Conservation (phyloP, 176 grass and related monocot species). For the Triticum monococcum region DNA sequence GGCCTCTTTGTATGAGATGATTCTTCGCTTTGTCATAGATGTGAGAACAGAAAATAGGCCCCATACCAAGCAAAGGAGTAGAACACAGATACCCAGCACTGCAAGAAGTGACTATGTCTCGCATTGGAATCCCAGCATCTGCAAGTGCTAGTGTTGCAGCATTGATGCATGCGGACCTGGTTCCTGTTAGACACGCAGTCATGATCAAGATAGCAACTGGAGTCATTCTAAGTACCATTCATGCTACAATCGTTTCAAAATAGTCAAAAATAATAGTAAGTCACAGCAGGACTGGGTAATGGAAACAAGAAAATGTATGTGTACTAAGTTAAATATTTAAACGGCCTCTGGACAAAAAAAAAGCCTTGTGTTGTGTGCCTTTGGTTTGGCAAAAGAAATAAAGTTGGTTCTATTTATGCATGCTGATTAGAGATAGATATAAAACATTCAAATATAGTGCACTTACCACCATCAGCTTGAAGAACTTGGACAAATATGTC, state of each 20-base stretch:
- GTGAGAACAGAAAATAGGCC: background rate
- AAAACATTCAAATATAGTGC: conserved; percentile 18
- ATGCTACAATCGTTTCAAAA: background rate
- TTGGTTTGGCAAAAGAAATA: background rate
- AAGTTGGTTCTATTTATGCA: background rate
- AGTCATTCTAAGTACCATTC: background rate
- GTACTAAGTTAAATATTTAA: conserved; percentile 4
- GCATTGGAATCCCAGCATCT: conserved; percentile 94
- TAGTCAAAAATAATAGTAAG: conserved; percentile 17
- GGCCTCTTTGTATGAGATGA: background rate
- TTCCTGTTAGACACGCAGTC: conserved; percentile 47
- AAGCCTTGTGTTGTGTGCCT: conserved; percentile 4
- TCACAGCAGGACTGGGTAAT: background rate
- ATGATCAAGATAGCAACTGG: conserved; percentile 19
- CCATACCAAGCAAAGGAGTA: conserved; percentile 81
- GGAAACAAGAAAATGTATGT: background rate
- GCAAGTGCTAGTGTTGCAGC: conserved; percentile 96
- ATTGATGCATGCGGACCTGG: conserved; percentile 97
- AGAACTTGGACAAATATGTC: conserved; percentile 99
- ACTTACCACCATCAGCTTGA: conserved; percentile 93
- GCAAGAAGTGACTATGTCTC: conserved; percentile 93
- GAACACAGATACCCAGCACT: conserved; percentile 94
- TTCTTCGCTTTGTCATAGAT: conserved; percentile 17
- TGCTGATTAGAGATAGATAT: background rate
- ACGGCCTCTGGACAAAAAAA: background rate